Percentiles rank a stretch among this genome's conserved stretches.
phyloP scores from a whole-genome alignment of 805 yeast species.

The Hanseniaspora clermontiae region DNA sequence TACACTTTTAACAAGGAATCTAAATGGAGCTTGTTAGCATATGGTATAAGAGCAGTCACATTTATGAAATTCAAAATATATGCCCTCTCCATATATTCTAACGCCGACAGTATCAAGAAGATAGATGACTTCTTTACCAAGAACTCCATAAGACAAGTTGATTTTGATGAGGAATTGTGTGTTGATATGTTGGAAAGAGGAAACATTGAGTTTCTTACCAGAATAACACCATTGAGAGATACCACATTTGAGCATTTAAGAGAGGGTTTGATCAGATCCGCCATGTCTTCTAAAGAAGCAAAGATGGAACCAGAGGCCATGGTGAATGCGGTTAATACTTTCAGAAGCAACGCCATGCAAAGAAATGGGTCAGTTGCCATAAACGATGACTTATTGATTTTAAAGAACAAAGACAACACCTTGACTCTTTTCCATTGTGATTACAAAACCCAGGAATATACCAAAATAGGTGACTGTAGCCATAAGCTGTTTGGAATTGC shows the following conservation, averaged over 20 bases:
- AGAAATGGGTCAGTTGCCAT: constrained; percentile 64
- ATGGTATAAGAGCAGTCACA: constrained; percentile 74
- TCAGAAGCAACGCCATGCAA: constrained; percentile 42
- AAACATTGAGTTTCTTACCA: constrained; percentile 50
- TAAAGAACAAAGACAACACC: constrained; percentile 37
- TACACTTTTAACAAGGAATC: constrained; percentile 24
- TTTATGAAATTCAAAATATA: constrained; percentile 74
- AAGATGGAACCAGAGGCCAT: constrained; percentile 37
- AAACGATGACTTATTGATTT: constrained; percentile 53
- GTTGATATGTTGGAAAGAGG: constrained; percentile 41
- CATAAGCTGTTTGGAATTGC: constrained; percentile 53
- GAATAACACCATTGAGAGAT: constrained; percentile 77
- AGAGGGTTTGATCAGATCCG: constrained; percentile 78
- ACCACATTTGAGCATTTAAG: constrained; percentile 82
- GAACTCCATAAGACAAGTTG: constrained; percentile 33
- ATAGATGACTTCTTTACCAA: constrained; percentile 29
- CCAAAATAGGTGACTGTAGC: constrained; percentile 44
- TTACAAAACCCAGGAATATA: constrained; percentile 22
- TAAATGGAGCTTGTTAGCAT: constrained; percentile 51
- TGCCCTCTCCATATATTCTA: constrained; percentile 71
- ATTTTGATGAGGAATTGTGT: constrained; percentile 35
- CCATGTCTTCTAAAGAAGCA: constrained; percentile 52
- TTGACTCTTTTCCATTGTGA: constrained; percentile 36
- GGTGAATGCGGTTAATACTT: constrained; percentile 54
- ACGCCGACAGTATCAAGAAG: constrained; percentile 40